Conservation (phyloP, 768 basidiomycete genomes). For the Sistotremastrum suecicum region DNA sequence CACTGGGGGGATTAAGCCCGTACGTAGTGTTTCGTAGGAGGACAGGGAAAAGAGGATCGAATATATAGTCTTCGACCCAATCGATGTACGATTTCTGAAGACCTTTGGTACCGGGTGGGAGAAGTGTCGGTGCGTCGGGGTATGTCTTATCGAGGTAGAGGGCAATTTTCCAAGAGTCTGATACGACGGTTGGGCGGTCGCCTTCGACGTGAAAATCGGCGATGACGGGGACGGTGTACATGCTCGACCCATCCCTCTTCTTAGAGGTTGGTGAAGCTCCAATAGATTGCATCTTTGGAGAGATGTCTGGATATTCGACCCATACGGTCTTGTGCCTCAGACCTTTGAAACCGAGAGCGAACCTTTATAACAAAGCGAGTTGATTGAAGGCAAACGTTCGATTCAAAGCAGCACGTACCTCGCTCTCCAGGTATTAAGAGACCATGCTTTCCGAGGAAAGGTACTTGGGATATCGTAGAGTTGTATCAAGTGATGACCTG, state of each 20-base stretch:
- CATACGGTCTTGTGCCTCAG: slow-evolving; percentile 20
- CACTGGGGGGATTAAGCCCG: slow-evolving; percentile 20
- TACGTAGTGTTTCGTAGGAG: background rate
- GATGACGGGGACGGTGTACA: slow-evolving; percentile 37
- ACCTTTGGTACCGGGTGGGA: slow-evolving; percentile 23
- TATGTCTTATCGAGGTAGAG: slow-evolving; percentile 37
- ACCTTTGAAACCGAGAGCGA: slow-evolving; percentile 26
- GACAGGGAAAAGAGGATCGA: background rate
- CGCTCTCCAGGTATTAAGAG: slow-evolving; percentile 20
- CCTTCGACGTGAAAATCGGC: slow-evolving; percentile 17
- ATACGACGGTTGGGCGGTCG: slow-evolving; percentile 15
- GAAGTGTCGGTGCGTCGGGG: slow-evolving; percentile 25
- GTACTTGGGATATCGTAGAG: slow-evolving; percentile 26
- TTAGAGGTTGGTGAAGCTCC: slow-evolving; percentile 22
- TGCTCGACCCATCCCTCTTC: slow-evolving; percentile 18
- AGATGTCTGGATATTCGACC: slow-evolving; percentile 2
- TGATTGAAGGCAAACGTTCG: background rate
- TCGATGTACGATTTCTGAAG: slow-evolving; percentile 25
- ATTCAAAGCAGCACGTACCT: slow-evolving; percentile 15
- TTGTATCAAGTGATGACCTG: slow-evolving; percentile 14
- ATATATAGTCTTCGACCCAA: background rate
- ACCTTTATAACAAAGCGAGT: slow-evolving; percentile 10
- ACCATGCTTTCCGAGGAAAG: slow-evolving; percentile 17
- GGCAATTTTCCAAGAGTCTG: slow-evolving; percentile 33
- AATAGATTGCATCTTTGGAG: slow-evolving; percentile 22